A percentile compares a stretch with the other conserved stretches of the same genome.
Conservation (phyloP, 768 basidiomycete genomes). For the Cytidiella melzeri region DNA sequence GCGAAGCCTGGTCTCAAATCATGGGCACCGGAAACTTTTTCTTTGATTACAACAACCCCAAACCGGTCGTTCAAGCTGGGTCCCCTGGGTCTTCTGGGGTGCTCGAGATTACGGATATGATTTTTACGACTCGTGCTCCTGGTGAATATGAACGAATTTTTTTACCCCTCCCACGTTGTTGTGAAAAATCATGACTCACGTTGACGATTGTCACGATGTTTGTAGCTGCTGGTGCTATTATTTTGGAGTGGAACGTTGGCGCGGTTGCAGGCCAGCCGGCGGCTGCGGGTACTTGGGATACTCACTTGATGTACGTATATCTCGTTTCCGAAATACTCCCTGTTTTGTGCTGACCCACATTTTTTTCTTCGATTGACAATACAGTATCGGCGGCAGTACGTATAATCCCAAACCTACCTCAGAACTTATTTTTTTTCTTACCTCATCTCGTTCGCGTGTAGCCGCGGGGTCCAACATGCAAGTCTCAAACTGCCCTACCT, state of each 20-base stretch:
- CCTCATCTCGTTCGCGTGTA: too few relatives aligned
- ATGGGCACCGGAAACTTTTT: conserved; percentile 39
- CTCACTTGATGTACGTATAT: conserved; percentile 29
- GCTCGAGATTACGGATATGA: conserved; percentile 41
- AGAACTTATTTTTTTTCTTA: too few relatives aligned
- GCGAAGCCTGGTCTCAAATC: conserved; percentile 46
- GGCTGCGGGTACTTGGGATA: conserved; percentile 47
- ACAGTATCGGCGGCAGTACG: conserved; percentile 24
- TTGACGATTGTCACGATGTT: not conserved
- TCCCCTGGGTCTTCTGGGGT: conserved; percentile 29
- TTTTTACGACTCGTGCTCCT: conserved; percentile 37
- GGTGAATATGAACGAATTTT: conserved; percentile 15
- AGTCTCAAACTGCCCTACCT: conserved; percentile 30
- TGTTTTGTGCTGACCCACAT: not conserved
- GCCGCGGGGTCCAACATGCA: conserved; percentile 27
- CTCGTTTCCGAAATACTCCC: not conserved
- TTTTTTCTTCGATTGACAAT: too few relatives aligned
- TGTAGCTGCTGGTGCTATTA: conserved; percentile 49
- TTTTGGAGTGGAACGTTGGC: conserved; percentile 53
- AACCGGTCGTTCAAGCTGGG: conserved; percentile 38
- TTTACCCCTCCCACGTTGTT: not conserved
- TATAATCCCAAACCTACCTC: conserved; percentile 4
- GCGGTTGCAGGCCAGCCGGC: conserved; percentile 42
- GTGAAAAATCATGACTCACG: not conserved
- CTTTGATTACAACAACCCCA: conserved; percentile 33